A percentile compares a stretch with the other conserved stretches of the same genome.
Evolutionary conservation across 805 yeast genomes (phyloP).

Genomic region (Kuraishia cidri): DNA sequence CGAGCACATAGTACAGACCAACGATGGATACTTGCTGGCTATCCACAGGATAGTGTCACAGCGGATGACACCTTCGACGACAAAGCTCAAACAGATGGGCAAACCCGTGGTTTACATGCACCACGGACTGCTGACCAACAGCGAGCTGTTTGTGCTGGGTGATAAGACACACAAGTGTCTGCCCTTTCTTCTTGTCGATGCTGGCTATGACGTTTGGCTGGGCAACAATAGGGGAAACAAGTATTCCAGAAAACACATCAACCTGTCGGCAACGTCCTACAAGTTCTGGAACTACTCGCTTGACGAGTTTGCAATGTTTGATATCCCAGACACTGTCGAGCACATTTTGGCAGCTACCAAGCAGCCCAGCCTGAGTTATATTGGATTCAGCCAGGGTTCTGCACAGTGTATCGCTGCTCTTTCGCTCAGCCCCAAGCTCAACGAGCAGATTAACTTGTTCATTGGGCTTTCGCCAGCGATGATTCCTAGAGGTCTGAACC

Average conservation of each 20-base stretch:
- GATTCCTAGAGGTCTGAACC: slow-evolving; percentile 80
- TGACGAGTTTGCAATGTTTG: slow-evolving; percentile 88
- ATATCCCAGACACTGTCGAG: slow-evolving; percentile 79
- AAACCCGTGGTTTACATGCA: slow-evolving; percentile 65
- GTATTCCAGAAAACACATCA: slow-evolving; percentile 72
- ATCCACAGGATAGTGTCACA: slow-evolving; percentile 59
- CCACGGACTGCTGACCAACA: slow-evolving; percentile 86
- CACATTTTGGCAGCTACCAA: slow-evolving; percentile 54
- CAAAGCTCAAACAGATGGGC: no score
- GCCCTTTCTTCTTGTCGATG: slow-evolving; percentile 68
- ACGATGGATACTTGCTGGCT: slow-evolving; percentile 72
- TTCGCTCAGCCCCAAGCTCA: slow-evolving; percentile 61
- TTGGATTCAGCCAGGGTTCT: slow-evolving; percentile 94
- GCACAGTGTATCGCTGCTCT: slow-evolving; percentile 90
- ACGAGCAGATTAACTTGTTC: slow-evolving; percentile 38
- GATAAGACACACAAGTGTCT: slow-evolving; percentile 34
- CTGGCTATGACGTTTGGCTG: slow-evolving; percentile 91
- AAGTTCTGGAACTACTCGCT: slow-evolving; percentile 88
- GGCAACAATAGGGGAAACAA: slow-evolving; percentile 93
- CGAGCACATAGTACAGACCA: slow-evolving; percentile 69
- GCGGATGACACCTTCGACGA: no score
- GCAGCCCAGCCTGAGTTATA: slow-evolving; percentile 42
- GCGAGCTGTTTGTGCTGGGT: slow-evolving; percentile 57
- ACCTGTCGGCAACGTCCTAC: slow-evolving; percentile 23
- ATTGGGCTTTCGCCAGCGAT: slow-evolving; percentile 81